phyloP scores from a whole-genome alignment of 2,329 filamentous ascomycete species.

The Trichoderma cornu-damae region DNA sequence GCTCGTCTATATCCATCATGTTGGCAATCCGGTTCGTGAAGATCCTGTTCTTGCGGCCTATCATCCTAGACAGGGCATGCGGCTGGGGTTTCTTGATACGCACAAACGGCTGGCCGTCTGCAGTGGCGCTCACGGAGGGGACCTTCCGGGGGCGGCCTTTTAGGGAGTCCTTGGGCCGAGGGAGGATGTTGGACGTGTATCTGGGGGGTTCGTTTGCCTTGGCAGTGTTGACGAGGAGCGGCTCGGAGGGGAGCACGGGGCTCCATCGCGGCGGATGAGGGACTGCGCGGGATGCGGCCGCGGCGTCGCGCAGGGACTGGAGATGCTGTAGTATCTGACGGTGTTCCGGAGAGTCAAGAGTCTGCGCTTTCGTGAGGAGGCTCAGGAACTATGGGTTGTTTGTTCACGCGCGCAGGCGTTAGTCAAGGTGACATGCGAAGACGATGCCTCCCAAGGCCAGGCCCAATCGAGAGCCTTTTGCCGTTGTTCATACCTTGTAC shows the following conservation, averaged over 20 bases:
- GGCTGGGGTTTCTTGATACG: slow-evolving; percentile 63
- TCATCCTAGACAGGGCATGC: slow-evolving; percentile 48
- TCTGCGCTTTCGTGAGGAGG: slow-evolving; percentile 37
- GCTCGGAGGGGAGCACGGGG: slow-evolving; percentile 25
- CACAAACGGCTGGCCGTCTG: slow-evolving; percentile 58
- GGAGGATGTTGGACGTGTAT: slow-evolving; percentile 45
- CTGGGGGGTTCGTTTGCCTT: slow-evolving; percentile 35
- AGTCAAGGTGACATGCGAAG: background rate
- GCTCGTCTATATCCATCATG: slow-evolving; percentile 38
- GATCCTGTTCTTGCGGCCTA: slow-evolving; percentile 47
- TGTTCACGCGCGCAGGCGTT: background rate
- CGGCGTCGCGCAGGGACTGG: slow-evolving; percentile 32
- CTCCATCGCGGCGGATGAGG: slow-evolving; percentile 21
- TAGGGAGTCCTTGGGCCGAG: slow-evolving; percentile 46
- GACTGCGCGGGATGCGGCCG: slow-evolving; percentile 21
- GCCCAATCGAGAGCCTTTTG: too few relatives aligned
- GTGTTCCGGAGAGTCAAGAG: slow-evolving; percentile 38
- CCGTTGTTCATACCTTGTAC: slow-evolving; percentile 49
- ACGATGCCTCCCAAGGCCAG: too few relatives aligned
- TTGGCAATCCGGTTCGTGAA: slow-evolving; percentile 40
- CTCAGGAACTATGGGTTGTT: slow-evolving; percentile 40
- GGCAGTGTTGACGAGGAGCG: slow-evolving; percentile 34
- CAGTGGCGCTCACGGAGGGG: slow-evolving; percentile 50
- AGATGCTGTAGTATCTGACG: slow-evolving; percentile 33
- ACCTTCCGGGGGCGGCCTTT: slow-evolving; percentile 37